These are phyloP conservation scores for Aspergillus aculeatinus DNA, from an alignment of 2,329 filamentous ascomycete genomes.

Conservation along the genomic window DNA sequence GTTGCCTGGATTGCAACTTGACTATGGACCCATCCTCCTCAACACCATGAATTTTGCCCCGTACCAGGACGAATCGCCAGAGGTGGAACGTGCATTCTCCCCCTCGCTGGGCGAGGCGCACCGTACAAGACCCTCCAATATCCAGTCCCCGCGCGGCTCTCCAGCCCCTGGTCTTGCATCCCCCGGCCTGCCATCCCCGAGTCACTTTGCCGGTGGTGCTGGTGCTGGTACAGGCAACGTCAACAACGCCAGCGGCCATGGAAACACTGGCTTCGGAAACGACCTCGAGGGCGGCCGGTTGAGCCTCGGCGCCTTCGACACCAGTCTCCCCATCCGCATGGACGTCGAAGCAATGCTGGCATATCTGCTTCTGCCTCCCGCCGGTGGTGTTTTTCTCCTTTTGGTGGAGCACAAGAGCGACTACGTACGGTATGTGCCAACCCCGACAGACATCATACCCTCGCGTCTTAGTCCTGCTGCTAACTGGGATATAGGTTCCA, in stretches of 20 bases:
- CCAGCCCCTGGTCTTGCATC: conserved; percentile 46
- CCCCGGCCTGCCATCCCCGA: conserved; percentile 41
- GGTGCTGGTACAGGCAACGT: conserved; percentile 29
- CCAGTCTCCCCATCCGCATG: conserved; percentile 78
- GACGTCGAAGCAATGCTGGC: conserved; percentile 90
- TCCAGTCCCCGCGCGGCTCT: conserved; percentile 53
- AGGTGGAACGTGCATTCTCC: conserved; percentile 76
- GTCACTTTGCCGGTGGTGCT: conserved; percentile 37
- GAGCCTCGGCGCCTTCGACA: conserved; percentile 78
- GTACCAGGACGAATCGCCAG: conserved; percentile 89
- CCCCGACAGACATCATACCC: no score
- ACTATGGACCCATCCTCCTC: conserved; percentile 1
- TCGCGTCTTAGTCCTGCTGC: conserved; percentile 1
- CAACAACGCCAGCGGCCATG: conserved; percentile 30
- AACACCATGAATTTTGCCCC: conserved; percentile 85
- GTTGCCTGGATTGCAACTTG: not conserved
- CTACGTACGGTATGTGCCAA: conserved; percentile 72
- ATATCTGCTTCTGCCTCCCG: conserved; percentile 79
- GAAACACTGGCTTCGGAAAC: conserved; percentile 41
- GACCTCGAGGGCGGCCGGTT: conserved; percentile 56
- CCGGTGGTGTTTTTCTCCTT: conserved; percentile 79
- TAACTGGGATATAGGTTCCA: conserved; percentile 66
- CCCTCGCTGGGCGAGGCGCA: conserved; percentile 56
- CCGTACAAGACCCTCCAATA: conserved; percentile 54
- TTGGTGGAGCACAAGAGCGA: conserved; percentile 92